These are phyloP conservation scores for Rhynchospora pubera DNA, from an alignment of 176 grass and related monocot species.

Conservation along the genomic window DNA sequence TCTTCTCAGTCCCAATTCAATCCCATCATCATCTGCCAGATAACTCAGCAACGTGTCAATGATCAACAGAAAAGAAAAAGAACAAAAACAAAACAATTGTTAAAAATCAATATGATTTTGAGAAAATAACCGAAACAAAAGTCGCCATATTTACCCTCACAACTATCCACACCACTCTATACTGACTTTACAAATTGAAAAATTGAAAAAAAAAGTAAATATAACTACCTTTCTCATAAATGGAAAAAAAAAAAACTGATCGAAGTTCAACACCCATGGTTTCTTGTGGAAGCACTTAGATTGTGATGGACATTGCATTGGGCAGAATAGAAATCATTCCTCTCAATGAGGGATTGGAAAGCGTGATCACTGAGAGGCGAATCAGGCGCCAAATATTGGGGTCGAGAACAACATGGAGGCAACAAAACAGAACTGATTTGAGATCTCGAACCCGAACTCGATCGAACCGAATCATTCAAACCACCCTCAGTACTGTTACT, in stretches of 20 bases:
- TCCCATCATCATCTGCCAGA: neutral
- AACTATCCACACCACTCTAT: slow-evolving; percentile 2
- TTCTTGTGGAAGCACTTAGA: neutral
- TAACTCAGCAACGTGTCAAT: neutral
- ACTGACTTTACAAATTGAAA: slow-evolving; percentile 14
- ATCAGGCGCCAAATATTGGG: neutral
- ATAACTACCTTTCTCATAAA: neutral
- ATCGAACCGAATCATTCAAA: neutral
- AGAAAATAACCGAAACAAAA: neutral
- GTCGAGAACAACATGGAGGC: neutral
- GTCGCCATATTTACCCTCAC: neutral
- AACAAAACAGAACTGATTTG: neutral
- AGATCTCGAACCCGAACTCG: neutral
- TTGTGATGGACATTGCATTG: slow-evolving; percentile 22
- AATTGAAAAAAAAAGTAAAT: neutral
- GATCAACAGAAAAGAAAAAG: neutral
- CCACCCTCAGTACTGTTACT: no score
- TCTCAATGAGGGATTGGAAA: slow-evolving; percentile 14
- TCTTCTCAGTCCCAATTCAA: neutral
- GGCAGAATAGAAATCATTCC: slow-evolving; percentile 13
- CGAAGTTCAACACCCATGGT: neutral
- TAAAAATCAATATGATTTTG: neutral
- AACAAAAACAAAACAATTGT: neutral
- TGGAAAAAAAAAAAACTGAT: no score
- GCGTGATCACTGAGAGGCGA: slow-evolving; percentile 1